Base-by-base conservation (phyloP, 1,284 basidiomycete genomes). In the Ceratobasidium sp. region DNA sequence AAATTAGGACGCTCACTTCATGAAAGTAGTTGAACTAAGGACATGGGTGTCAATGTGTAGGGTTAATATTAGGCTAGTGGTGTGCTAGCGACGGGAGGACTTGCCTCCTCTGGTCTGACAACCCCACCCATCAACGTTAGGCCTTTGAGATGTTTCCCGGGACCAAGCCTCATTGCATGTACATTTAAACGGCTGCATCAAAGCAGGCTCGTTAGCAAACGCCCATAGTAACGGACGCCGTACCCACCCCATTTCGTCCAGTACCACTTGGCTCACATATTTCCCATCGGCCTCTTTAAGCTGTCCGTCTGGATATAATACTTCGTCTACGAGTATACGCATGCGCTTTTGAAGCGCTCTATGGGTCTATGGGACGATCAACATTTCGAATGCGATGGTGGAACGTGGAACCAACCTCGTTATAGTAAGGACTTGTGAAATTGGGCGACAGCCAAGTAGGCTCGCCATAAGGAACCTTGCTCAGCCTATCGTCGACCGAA, bases 21-120 rank as follows among this genome's bases (percentile, higher is more conserved):
- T 92, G 91, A 83, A 94, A 94, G 78, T 92, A 92, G 78, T 94
- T 88, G 77, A 91, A 92, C 81, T 81, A 72, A 60, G 33, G 46
- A 23, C n/a, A 38, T 49, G 48, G 49, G 16, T 21, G 23, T 25
- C 11, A 60, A 23, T 44, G 33, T 6, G 16, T 25, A 36, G 30
- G 25, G 18, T 28, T 25, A 51, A 18, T 48, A 25, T n/a, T 21
- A 71, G 23, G 21, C 23, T 12, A 56, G 51, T 36, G 38, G 8
- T 36, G 21, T 91, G 53, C 77, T 9, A 18, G 40, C 40, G 16
- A 42, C 16, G 40, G 9, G 73, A 54, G 77, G 77, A 80, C 92
- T 79, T 86, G 95, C 91, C 78, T 96, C 88, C 80, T 97, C 95
- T 8, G 93, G 92, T 77, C 88, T 90, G 74, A 97, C 89, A 36